A percentile compares a stretch with the other conserved stretches of the same genome.
Evolutionary conservation across 345 rosid species (phyloP).

Genomic region (Citrus cavaleriei): DNA sequence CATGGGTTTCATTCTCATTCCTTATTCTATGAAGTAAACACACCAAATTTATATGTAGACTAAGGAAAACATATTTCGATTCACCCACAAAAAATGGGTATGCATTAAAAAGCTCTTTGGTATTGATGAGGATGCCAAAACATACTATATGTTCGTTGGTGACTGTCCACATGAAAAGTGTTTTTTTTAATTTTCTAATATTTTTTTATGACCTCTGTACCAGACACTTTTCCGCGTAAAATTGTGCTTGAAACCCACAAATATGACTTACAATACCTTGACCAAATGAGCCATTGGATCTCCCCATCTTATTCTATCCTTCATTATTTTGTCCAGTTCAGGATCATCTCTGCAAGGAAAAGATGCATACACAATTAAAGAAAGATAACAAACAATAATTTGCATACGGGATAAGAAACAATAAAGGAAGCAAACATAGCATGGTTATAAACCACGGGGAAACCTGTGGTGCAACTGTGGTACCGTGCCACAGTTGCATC

Average conservation of each 20-base stretch:
- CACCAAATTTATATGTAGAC: neutral
- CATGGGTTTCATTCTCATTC: no score
- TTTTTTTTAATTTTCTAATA: neutral
- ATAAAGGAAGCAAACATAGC: neutral
- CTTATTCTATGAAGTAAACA: no score
- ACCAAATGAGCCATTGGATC: conserved; percentile 98
- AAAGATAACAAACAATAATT: neutral
- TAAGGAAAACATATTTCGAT: neutral
- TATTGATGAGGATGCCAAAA: neutral
- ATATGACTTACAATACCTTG: conserved; percentile 43
- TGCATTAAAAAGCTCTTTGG: neutral
- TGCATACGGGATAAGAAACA: no score
- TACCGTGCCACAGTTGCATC: no score
- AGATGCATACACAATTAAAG: neutral
- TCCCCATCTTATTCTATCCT: conserved; percentile 77
- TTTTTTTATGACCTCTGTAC: neutral
- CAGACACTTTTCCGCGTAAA: neutral
- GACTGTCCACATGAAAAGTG: neutral
- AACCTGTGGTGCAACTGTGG: no score
- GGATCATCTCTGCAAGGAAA: conserved; percentile 74
- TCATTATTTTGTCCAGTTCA: conserved; percentile 76
- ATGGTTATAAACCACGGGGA: neutral
- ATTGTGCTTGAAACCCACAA: neutral
- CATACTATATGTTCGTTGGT: neutral
- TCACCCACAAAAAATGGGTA: neutral